phyloP scores from a whole-genome alignment of 176 grass and related monocot species.

The Saccharum spontaneum region DNA sequence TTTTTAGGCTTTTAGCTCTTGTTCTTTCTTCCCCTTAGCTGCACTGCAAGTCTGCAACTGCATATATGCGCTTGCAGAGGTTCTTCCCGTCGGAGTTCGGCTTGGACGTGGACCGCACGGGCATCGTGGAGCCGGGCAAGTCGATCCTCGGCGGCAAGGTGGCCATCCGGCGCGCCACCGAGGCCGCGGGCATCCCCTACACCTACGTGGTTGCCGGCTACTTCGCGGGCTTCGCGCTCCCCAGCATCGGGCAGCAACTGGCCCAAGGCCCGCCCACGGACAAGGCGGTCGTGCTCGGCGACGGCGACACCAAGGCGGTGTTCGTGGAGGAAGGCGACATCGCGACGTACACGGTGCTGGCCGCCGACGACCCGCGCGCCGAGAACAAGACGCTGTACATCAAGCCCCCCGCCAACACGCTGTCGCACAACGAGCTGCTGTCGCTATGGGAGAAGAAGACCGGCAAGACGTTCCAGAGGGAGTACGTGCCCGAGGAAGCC shows the following conservation, averaged over 20 bases:
- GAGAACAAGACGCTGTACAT: conserved; percentile 52
- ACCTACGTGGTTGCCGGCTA: conserved; percentile 34
- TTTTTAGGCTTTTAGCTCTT: too few relatives aligned
- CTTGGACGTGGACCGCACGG: too few relatives aligned
- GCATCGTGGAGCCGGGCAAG: too few relatives aligned
- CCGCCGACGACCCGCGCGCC: conserved; percentile 49
- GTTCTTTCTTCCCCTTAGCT: too few relatives aligned
- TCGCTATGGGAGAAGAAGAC: conserved; percentile 57
- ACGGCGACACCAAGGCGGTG: conserved; percentile 33
- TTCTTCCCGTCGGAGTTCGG: too few relatives aligned
- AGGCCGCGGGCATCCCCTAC: conserved; percentile 52
- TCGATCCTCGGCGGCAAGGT: conserved; percentile 21
- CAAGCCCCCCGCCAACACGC: conserved; percentile 34
- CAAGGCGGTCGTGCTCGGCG: too few relatives aligned
- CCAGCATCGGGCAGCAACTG: conserved; percentile 33
- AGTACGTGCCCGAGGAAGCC: conserved; percentile 37
- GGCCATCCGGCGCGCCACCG: conserved; percentile 48
- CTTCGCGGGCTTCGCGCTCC: conserved; percentile 48
- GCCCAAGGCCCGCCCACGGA: too few relatives aligned
- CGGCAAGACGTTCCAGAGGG: conserved; percentile 49
- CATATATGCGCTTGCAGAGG: too few relatives aligned
- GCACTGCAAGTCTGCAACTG: too few relatives aligned
- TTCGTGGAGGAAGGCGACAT: conserved; percentile 55
- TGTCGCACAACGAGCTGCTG: conserved; percentile 60
- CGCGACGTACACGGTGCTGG: conserved; percentile 48